A percentile compares a stretch with the other conserved stretches of the same genome.
Conservation (phyloP, 2,329 filamentous ascomycete genomes). For the Fonsecaea pugnacius region DNA sequence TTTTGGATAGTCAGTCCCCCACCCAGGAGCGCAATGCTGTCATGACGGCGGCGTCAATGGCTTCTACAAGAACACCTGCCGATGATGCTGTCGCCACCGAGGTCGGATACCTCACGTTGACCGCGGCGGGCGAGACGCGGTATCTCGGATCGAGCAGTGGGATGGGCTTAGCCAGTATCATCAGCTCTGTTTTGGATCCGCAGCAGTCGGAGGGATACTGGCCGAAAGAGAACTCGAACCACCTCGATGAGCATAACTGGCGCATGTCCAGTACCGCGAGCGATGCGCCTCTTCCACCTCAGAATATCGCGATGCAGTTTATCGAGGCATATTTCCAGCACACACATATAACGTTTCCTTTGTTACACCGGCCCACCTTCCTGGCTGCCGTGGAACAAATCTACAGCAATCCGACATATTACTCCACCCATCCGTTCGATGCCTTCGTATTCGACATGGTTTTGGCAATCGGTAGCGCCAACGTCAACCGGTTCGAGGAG, state of each 20-base stretch:
- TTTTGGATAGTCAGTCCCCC: no score
- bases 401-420: constrained; percentile 35
- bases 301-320: neutral
- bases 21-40: no score
- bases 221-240: constrained; percentile 1
- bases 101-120: constrained; percentile 49
- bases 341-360: constrained; percentile 51
- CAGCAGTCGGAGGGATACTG: neutral
- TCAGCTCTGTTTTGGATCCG: neutral
- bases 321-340: constrained; percentile 50
- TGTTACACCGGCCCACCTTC: constrained; percentile 43
- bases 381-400: constrained; percentile 24
- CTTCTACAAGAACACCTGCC: constrained; percentile 3
- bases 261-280: neutral
- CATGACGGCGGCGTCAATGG: no score
- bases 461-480: constrained; percentile 50
- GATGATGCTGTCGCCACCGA: constrained; percentile 46
- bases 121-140: constrained; percentile 49
- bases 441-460: constrained; percentile 52
- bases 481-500: constrained; percentile 52
- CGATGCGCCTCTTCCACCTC: neutral
- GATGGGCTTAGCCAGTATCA: constrained; percentile 50
- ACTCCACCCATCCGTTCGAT: constrained; percentile 40
- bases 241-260: neutral
- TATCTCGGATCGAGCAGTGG: constrained; percentile 45